A percentile compares a stretch with the other conserved stretches of the same genome.
Evolutionary conservation across 2,329 filamentous ascomycete species (phyloP).

Genomic region (Cladophialophora immunda): DNA sequence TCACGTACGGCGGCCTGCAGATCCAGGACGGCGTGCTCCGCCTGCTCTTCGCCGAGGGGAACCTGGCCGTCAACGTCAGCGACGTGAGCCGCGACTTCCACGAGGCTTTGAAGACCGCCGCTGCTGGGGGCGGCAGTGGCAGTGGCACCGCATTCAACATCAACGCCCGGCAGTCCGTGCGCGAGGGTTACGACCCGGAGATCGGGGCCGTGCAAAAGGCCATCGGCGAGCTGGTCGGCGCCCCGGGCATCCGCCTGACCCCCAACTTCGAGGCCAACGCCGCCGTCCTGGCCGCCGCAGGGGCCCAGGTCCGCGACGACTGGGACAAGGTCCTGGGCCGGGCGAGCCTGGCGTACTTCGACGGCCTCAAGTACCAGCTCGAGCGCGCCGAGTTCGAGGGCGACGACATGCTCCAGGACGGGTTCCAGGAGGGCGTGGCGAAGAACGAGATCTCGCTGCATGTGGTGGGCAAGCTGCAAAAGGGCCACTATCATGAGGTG

Average conservation of each 20-base stretch:
- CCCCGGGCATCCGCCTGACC: slow-evolving; percentile 44
- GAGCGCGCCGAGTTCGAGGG: slow-evolving; percentile 45
- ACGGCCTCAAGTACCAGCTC: slow-evolving; percentile 19
- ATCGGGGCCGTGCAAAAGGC: slow-evolving; percentile 53
- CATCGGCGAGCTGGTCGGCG: slow-evolving; percentile 48
- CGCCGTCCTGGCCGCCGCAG: slow-evolving; percentile 45
- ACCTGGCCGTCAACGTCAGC: slow-evolving; percentile 58
- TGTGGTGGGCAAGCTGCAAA: slow-evolving; percentile 57
- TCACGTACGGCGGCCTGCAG: slow-evolving; percentile 23
- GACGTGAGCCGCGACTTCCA: slow-evolving; percentile 53
- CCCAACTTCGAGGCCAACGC: slow-evolving; percentile 60
- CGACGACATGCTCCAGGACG: slow-evolving; percentile 56
- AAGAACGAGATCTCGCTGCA: slow-evolving; percentile 56
- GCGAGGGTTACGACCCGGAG: slow-evolving; percentile 55
- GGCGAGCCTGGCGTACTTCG: slow-evolving; percentile 47
- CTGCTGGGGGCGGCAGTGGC: slow-evolving; percentile 50
- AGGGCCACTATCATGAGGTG: slow-evolving; percentile 56
- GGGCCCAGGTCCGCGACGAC: slow-evolving; percentile 46
- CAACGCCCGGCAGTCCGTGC: slow-evolving; percentile 54
- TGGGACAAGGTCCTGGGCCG: slow-evolving; percentile 58
- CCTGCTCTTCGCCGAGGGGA: slow-evolving; percentile 56
- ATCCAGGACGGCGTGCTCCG: slow-evolving; percentile 58
- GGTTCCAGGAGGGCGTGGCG: slow-evolving; percentile 57
- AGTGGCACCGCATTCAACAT: slow-evolving; percentile 52
- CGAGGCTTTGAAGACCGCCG: slow-evolving; percentile 58